A percentile compares a stretch with the other conserved stretches of the same genome.
Conservation (phyloP, 176 grass and related monocot species). For the Luzula sylvatica region DNA sequence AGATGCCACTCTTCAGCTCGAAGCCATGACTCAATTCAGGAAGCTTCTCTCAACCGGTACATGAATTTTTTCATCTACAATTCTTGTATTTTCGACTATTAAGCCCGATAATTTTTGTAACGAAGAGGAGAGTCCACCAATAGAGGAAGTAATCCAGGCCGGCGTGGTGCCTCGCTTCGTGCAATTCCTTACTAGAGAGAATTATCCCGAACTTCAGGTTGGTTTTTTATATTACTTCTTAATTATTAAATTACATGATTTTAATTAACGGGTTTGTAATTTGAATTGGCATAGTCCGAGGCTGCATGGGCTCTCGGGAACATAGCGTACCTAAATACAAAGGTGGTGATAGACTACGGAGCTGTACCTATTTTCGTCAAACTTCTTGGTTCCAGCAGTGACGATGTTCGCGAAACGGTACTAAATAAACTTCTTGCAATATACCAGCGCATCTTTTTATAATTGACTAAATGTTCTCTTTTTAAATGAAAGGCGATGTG, state of each 20-base stretch:
- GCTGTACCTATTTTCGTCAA: slow-evolving; percentile 95
- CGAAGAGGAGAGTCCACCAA: slow-evolving; percentile 87
- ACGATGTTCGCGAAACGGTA: slow-evolving; percentile 98
- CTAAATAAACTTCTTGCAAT: no score
- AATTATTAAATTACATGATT: not conserved
- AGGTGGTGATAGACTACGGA: slow-evolving; percentile 96
- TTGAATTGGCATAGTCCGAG: slow-evolving; percentile 51
- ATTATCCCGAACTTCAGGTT: slow-evolving; percentile 91
- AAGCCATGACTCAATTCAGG: slow-evolving; percentile 79
- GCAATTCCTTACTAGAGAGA: slow-evolving; percentile 87
- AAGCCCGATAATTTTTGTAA: not conserved
- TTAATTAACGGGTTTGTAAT: slow-evolving; percentile 12
- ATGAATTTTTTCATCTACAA: not conserved
- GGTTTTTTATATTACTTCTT: no score
- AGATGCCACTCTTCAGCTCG: slow-evolving; percentile 54
- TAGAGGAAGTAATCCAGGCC: slow-evolving; percentile 89
- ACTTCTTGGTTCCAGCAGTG: slow-evolving; percentile 74
- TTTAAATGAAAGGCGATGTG: slow-evolving; percentile 57
- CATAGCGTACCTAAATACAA: slow-evolving; percentile 96
- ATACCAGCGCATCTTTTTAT: no score
- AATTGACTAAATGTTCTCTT: slow-evolving; percentile 6
- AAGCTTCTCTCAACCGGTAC: slow-evolving; percentile 91
- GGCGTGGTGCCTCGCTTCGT: slow-evolving; percentile 95
- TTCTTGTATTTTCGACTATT: slow-evolving; percentile 4
- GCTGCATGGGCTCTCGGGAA: slow-evolving; percentile 97